A percentile compares a stretch with the other conserved stretches of the same genome.
phyloP scores from a whole-genome alignment of 345 rosid species.

The Euclidium syriacum region DNA sequence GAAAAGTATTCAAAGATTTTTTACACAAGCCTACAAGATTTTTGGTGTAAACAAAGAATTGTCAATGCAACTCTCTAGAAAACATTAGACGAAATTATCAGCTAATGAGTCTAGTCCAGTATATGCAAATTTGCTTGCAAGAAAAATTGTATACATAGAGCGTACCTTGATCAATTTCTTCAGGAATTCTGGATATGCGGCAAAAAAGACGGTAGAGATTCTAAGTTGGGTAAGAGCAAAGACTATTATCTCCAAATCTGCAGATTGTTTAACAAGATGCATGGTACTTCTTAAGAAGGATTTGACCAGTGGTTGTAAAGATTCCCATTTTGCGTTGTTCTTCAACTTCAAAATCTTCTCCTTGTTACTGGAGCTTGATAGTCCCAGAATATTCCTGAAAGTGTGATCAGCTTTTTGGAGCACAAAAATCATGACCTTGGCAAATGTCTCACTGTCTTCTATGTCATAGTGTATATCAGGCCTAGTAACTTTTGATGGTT shows the following conservation, averaged over 20 bases:
- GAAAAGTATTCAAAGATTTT: neutral
- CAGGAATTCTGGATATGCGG: conserved; percentile 61
- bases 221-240: conserved; percentile 54
- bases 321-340: conserved; percentile 66
- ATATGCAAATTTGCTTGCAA: neutral
- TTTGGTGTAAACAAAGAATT: neutral
- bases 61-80: neutral
- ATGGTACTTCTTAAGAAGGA: conserved; percentile 73
- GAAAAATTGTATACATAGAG: neutral
- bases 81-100: neutral
- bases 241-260: conserved; percentile 56
- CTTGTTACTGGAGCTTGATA: conserved; percentile 49
- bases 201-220: conserved; percentile 50
- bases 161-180: conserved; percentile 67
- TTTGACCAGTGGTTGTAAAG: conserved; percentile 58
- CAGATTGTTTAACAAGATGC: conserved; percentile 56
- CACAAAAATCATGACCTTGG: conserved; percentile 52
- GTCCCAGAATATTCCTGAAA: conserved; percentile 54
- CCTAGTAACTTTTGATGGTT: conserved; percentile 34
- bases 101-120: neutral
- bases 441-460: conserved; percentile 43
- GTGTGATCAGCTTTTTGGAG: conserved; percentile 64
- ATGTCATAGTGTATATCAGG: conserved; percentile 13
- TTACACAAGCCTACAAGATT: neutral
- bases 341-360: conserved; percentile 59